A percentile compares a stretch with the other conserved stretches of the same genome.
phyloP scores from a whole-genome alignment of 768 basidiomycete species.

The Suillus luteus region DNA sequence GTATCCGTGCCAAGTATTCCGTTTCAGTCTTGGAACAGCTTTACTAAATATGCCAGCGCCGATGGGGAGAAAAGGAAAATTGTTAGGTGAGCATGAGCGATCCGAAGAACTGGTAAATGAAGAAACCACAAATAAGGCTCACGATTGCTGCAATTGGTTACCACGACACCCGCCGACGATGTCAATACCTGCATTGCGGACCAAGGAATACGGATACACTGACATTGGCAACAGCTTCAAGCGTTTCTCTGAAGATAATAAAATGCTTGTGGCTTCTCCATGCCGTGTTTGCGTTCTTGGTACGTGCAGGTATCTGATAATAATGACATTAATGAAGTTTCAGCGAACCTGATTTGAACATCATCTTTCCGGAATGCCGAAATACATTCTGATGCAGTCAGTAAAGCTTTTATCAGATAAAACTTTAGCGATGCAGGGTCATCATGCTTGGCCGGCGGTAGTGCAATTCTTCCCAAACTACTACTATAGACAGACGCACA shows the following conservation, averaged over 20 bases:
- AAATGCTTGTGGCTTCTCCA: slow-evolving; percentile 79
- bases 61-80: slow-evolving; percentile 89
- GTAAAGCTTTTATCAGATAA: neutral
- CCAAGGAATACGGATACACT: slow-evolving; percentile 69
- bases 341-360: neutral
- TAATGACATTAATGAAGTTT: neutral
- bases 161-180: slow-evolving; percentile 89
- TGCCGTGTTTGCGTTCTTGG: neutral
- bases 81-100: slow-evolving; percentile 55
- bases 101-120: slow-evolving; percentile 81
- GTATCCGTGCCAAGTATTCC: slow-evolving; percentile 73
- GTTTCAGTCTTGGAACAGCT: slow-evolving; percentile 55
- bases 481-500: no score
- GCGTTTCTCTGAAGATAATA: slow-evolving; percentile 94
- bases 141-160: slow-evolving; percentile 85
- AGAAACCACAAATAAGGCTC: slow-evolving; percentile 75
- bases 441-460: no score
- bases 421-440: neutral
- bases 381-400: neutral
- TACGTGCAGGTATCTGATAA: neutral
- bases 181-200: slow-evolving; percentile 82
- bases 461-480: no score
- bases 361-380: neutral
- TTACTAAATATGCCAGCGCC: slow-evolving; percentile 92
- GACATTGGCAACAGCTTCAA: slow-evolving; percentile 90